Evolutionary conservation across 2,329 filamentous ascomycete genomes (phyloP).

Genomic region (Didymella pomorum): DNA sequence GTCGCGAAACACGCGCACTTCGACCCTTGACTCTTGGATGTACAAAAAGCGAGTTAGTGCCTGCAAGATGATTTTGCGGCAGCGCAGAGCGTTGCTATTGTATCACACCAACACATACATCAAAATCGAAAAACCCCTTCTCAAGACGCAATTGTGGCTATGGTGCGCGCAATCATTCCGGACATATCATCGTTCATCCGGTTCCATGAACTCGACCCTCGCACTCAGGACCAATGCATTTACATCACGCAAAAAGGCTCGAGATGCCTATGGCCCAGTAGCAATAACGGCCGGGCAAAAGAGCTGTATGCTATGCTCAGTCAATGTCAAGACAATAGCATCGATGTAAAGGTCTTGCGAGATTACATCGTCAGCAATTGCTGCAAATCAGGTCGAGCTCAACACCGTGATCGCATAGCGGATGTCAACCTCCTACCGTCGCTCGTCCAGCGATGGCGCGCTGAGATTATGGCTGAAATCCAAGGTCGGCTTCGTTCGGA

Average conservation of each 20-base stretch:
- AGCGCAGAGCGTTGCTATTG: background rate
- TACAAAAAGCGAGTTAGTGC: background rate
- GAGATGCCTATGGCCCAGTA: background rate
- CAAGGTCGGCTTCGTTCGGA: background rate
- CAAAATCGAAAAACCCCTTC: background rate
- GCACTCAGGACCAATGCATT: background rate
- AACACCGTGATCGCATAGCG: background rate
- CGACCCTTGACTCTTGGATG: too few relatives aligned
- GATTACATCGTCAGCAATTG: background rate
- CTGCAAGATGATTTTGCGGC: background rate
- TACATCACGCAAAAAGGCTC: background rate
- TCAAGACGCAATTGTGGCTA: too few relatives aligned
- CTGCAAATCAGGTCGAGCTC: background rate
- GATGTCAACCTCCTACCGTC: background rate
- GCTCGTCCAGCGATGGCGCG: background rate
- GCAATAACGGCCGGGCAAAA: background rate
- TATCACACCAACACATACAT: background rate
- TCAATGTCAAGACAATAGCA: background rate
- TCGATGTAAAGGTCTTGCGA: background rate
- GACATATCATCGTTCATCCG: too few relatives aligned
- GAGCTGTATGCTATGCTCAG: background rate
- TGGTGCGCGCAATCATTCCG: too few relatives aligned
- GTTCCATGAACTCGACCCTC: too few relatives aligned
- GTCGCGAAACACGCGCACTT: background rate
- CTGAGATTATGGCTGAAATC: background rate